Percentiles rank a stretch among this genome's conserved stretches.
phyloP scores from a whole-genome alignment of 2,329 filamentous ascomycete species.

The Fusarium falciforme region DNA sequence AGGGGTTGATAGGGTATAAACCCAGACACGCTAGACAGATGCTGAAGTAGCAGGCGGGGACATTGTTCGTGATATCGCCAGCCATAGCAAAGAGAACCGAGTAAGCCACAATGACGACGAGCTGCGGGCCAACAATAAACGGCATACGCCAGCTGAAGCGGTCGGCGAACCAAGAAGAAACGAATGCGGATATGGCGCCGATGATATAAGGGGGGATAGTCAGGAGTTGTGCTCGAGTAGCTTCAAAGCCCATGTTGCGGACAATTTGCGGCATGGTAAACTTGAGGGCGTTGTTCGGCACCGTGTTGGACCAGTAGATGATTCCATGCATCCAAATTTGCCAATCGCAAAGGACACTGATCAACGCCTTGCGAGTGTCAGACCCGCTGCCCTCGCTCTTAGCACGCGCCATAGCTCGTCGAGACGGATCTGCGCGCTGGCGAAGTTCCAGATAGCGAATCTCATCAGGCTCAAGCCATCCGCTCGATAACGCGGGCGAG shows the following conservation, averaged over 20 bases:
- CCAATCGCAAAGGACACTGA: conserved; percentile 49
- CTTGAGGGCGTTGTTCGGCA: conserved; percentile 42
- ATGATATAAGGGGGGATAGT: conserved; percentile 48
- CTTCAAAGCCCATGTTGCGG: conserved; percentile 51
- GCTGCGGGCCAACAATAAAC: conserved; percentile 44
- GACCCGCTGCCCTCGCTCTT: not conserved
- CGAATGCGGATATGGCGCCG: conserved; percentile 28
- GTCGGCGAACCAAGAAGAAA: conserved; percentile 43
- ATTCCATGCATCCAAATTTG: conserved; percentile 54
- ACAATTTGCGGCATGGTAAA: conserved; percentile 51
- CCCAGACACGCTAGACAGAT: conserved; percentile 40
- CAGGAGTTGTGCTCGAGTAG: conserved; percentile 36
- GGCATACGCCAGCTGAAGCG: conserved; percentile 46
- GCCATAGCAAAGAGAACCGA: conserved; percentile 15
- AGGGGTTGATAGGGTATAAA: conserved; percentile 48
- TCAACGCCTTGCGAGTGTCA: not conserved
- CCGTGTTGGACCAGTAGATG: conserved; percentile 52
- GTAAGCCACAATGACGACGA: conserved; percentile 42
- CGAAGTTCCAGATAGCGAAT: conserved; percentile 7
- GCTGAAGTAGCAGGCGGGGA: conserved; percentile 15
- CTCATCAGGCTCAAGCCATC: conserved; percentile 15
- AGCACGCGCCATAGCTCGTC: not conserved
- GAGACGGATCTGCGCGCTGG: not conserved
- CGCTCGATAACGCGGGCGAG: not conserved
- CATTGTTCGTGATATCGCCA: conserved; percentile 9